Evolutionary conservation across 2,329 filamentous ascomycete genomes (phyloP).

Genomic region (Phaeosphaeria sp.): DNA sequence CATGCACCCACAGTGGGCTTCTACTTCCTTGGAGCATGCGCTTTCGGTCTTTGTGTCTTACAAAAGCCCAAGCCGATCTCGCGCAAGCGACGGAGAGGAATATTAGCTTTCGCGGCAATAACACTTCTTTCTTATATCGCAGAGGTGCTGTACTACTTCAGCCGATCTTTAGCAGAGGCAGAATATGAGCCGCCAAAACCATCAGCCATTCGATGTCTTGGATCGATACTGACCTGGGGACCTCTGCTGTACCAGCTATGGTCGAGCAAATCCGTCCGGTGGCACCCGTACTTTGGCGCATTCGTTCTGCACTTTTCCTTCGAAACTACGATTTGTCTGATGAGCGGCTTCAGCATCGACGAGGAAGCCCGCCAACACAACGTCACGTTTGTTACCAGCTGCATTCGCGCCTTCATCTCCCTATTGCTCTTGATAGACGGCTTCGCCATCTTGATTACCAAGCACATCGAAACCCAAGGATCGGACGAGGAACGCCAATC

Average conservation of each 20-base stretch:
- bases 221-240: constrained; percentile 44
- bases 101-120: constrained; percentile 17
- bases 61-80: constrained; percentile 37
- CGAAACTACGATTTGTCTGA: constrained; percentile 37
- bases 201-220: constrained; percentile 41
- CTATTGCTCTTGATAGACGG: constrained; percentile 35
- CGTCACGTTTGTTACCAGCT: constrained; percentile 30
- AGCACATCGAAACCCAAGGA: constrained; percentile 36
- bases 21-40: constrained; percentile 36
- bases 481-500: constrained; percentile 65
- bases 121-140: constrained; percentile 34
- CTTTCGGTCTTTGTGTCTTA: constrained; percentile 37
- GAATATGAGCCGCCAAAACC: constrained; percentile 41
- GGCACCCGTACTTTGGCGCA: constrained; percentile 44
- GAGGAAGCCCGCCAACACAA: constrained; percentile 19
- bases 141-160: constrained; percentile 44
- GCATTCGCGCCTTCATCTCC: constrained; percentile 28
- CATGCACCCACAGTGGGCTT: constrained; percentile 41
- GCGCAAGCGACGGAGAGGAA: constrained; percentile 28
- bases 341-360: constrained; percentile 28
- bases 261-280: constrained; percentile 30
- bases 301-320: constrained; percentile 42
- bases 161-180: constrained; percentile 33
- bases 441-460: constrained; percentile 36
- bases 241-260: constrained; percentile 32